phyloP scores from a whole-genome alignment of 1,284 basidiomycete species.

The Exobasidium rhododendri region DNA sequence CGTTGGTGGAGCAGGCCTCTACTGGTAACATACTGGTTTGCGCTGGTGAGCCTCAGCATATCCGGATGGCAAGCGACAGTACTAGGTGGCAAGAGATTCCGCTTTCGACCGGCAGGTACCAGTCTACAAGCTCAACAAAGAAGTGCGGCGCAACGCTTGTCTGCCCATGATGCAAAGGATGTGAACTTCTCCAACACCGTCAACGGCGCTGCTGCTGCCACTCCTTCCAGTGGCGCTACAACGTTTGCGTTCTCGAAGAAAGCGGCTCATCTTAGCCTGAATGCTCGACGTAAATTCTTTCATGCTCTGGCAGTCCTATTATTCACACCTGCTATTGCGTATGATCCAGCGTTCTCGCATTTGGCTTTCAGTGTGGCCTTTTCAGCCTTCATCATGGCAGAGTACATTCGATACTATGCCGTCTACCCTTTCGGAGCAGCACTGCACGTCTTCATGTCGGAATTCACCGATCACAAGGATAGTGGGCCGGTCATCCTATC shows the following conservation, averaged over 20 bases:
- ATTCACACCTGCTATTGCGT: conserved; percentile 87
- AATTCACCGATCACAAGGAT: conserved; percentile 94
- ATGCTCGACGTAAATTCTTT: conserved; percentile 95
- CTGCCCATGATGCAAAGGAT: background rate
- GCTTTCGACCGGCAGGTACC: conserved; percentile 16
- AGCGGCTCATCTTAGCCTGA: conserved; percentile 65
- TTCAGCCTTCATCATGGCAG: conserved; percentile 50
- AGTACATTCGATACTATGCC: conserved; percentile 76
- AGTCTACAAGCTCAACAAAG: background rate
- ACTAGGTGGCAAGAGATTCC: conserved; percentile 33
- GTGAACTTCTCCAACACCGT: conserved; percentile 9
- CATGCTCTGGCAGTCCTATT: conserved; percentile 91
- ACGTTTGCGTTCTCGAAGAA: conserved; percentile 31
- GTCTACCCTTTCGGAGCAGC: conserved; percentile 91
- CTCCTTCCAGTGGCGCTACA: conserved; percentile 27
- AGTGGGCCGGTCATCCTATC: conserved; percentile 91
- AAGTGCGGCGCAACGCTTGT: conserved; percentile 12
- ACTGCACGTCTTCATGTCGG: conserved; percentile 88
- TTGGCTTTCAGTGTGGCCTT: conserved; percentile 75
- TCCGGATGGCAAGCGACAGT: conserved; percentile 73
- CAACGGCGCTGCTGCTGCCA: conserved; percentile 14
- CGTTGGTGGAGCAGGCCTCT: conserved; percentile 77
- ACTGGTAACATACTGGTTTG: conserved; percentile 79
- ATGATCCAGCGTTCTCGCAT: conserved; percentile 94
- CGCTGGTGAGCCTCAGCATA: conserved; percentile 75